phyloP scores from a whole-genome alignment of 2,329 filamentous ascomycete species.

The Blastomyces parvus region DNA sequence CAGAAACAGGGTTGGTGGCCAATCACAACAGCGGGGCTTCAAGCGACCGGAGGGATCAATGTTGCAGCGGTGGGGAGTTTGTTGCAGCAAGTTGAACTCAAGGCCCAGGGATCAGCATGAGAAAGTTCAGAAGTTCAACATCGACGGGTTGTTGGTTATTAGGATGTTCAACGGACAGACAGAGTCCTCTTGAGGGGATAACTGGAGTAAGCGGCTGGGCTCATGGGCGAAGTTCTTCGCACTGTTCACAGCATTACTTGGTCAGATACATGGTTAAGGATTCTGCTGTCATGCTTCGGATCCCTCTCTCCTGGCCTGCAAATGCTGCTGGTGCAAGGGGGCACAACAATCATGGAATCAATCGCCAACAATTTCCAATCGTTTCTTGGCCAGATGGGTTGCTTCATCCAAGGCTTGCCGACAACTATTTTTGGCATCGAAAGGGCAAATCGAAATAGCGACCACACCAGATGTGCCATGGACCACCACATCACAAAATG shows the following conservation, averaged over 20 bases:
- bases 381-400: background rate
- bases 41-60: background rate
- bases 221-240: background rate
- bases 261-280: background rate
- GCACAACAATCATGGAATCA: background rate
- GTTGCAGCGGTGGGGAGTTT: background rate
- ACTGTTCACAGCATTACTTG: background rate
- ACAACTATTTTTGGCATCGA: background rate
- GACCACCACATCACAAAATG: background rate
- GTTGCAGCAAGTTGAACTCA: background rate
- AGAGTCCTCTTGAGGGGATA: background rate
- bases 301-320: background rate
- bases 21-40: constrained; percentile 19
- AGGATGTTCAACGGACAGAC: too few species aligned
- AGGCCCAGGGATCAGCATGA: background rate
- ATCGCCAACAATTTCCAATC: background rate
- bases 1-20: constrained; percentile 23
- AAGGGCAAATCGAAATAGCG: background rate
- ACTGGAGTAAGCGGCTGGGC: background rate
- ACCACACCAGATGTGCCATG: background rate
- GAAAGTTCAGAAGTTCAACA: background rate
- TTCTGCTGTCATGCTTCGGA: too few species aligned
- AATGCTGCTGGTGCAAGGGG: background rate
- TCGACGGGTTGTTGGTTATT: background rate
- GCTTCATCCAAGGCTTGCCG: background rate